Base-by-base conservation (phyloP, 768 basidiomycete species). In the Paxillus ammoniavirescens region DNA sequence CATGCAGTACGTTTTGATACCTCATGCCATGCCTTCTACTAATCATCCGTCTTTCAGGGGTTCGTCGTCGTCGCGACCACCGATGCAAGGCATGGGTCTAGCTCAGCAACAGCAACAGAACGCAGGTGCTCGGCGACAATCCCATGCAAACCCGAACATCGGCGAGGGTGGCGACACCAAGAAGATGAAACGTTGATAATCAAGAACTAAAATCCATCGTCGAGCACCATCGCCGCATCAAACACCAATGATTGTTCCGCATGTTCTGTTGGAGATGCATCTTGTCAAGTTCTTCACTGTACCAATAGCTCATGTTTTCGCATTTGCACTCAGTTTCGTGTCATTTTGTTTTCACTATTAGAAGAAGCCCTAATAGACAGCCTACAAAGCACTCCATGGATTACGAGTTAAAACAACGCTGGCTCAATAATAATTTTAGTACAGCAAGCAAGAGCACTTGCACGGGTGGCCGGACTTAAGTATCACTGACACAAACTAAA, bases 31-130 rank as follows among this genome's bases (percentile, higher is more conserved):
- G 28, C 30, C 9, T 12, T 42, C 40, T 49, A 35, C 18, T 52
- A 5, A 49, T 18, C 18, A 14, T 15, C n/a, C n/a, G 40, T 41
- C 14, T 42, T 38, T 17, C 31, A 67, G 60, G 49, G 57, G 66
- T 31, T 61, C 63, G 21, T 54, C 57, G 18, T 61, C 60, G 45
- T 48, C 57, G 8, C 62, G 65, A 18, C 55, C 62, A 40, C 61
- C 61, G 28, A 57, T 65, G 40, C 67, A 71, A 63, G 62, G 72
- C 42, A 76, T 76, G 72, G 79, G 78, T 13, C 64, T 77, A 18
- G 63, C 63, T 40, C 67, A 75, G 47, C 70, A 72, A 30, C 70
- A 67, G 2, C 57, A 61, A 46, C 60, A 56, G 23, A 50, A 53
- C 38, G 17, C 51, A 9, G 23, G 30, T 38, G 35, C 21, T 38